Base-by-base conservation (phyloP, 1,139 yeast genomes). In the Hanseniaspora gamundiae region DNA sequence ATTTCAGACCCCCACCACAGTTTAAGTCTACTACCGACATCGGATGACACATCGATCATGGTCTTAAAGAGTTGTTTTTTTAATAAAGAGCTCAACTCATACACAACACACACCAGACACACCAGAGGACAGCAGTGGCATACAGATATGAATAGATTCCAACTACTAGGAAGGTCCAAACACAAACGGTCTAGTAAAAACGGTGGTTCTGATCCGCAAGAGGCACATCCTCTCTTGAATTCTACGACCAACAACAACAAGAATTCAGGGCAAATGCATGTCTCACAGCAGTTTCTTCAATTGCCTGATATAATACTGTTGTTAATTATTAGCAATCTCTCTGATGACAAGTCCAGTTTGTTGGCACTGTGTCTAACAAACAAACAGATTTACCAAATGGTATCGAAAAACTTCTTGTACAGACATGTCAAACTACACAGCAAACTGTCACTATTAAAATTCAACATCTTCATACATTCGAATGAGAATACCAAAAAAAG, bases 401-500 rank as follows among this genome's bases (percentile, higher is more conserved):
- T 57, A 4, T 50, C 55, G 10, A 53, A 53, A 42, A 45, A 53
- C n/a, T 56, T 52, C 20, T 45, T 59, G 7, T 59, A 54, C 45
- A 48, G 51, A 22, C 42, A 54, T 39, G 55, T 59, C 17, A 46
- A 46, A 13, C 41, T 59, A 19, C 47, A 43, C 24, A 51, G 52
- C 28, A 59, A 56, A 42, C 40, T 52, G 14, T 51, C 60, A 2
- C 39, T 59, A 22, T 45, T 59, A 38, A 54, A 54, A 33, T 59
- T 59, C 43, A 54, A 55, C 36, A 57, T 60, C 2, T 33, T 57
- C 33, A 53, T 59, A 14, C 61, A 58, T 43, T 51, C 58, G 35
- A 42, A 14, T 14, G 29, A 19, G 41, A 42, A 10, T 35, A 33
- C 35, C 24, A 57, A 58, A 40, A 50, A 51, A 13, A 48, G 62